Conservation (phyloP, 208 protist genomes). For the Endotrypanum monterogeii region DNA sequence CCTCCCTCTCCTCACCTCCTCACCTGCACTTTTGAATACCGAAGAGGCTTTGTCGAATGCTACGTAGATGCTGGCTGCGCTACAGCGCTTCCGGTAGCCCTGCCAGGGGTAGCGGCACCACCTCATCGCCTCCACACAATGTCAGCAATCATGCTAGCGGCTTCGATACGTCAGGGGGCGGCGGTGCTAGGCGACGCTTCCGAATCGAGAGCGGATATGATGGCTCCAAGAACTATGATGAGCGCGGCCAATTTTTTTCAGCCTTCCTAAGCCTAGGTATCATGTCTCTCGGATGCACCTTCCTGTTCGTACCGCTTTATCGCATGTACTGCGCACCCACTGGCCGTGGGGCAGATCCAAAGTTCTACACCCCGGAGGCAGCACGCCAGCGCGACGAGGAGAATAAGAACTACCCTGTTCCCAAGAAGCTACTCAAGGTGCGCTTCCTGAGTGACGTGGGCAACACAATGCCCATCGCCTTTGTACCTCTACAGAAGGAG, state of each 20-base stretch:
- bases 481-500: constrained; percentile 90
- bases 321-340: constrained; percentile 89
- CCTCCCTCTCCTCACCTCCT: too few species aligned
- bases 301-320: constrained; percentile 90
- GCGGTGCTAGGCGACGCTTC: constrained; percentile 42
- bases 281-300: constrained; percentile 83
- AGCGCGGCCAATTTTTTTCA: constrained; percentile 86
- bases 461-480: constrained; percentile 91
- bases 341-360: constrained; percentile 77
- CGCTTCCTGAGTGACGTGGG: constrained; percentile 85
- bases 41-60: constrained; percentile 24
- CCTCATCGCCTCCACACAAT: constrained; percentile 5
- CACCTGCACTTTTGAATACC: not conserved
- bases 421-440: constrained; percentile 86
- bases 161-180: not conserved
- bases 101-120: constrained; percentile 10
- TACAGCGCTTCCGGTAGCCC: constrained; percentile 28
- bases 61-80: constrained; percentile 39
- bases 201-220: constrained; percentile 74
- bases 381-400: constrained; percentile 65
- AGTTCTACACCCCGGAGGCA: constrained; percentile 83
- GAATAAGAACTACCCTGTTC: constrained; percentile 67
- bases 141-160: not conserved
- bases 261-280: constrained; percentile 78
- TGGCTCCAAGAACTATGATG: constrained; percentile 65